Evolutionary conservation across 305 asterid genomes (phyloP).

Genomic region (Ajuga reptans): DNA sequence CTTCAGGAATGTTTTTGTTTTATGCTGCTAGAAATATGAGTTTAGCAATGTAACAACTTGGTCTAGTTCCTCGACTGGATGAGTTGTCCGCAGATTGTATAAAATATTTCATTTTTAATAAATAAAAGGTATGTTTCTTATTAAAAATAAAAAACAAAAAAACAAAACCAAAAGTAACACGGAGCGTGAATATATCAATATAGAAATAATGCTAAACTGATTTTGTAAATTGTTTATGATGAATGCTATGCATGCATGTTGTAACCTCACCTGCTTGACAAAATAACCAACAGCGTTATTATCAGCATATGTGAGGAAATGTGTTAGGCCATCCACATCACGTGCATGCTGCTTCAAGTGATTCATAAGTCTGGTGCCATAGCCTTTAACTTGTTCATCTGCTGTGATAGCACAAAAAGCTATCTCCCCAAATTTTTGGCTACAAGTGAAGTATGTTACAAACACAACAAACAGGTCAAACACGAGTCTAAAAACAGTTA

Average conservation of each 20-base stretch:
- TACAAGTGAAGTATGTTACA: conserved; percentile 26
- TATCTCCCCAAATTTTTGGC: conserved; percentile 98
- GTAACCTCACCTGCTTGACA: conserved; percentile 71
- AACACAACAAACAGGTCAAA: neutral
- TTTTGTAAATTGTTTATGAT: conserved; percentile 15
- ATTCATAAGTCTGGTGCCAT: conserved; percentile 95
- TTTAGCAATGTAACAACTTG: too few species aligned
- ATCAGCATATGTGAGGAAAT: conserved; percentile 96
- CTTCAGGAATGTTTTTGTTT: too few species aligned
- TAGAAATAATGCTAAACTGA: neutral
- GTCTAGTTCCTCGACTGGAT: too few species aligned
- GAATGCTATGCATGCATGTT: conserved; percentile 12
- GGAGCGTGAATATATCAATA: neutral
- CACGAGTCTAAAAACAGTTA: neutral
- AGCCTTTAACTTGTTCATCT: conserved; percentile 97
- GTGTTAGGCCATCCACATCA: conserved; percentile 87
- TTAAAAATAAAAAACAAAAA: too few species aligned
- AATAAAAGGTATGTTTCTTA: too few species aligned
- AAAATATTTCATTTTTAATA: too few species aligned
- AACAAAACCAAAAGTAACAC: neutral
- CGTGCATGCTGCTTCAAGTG: conserved; percentile 94
- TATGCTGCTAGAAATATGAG: too few species aligned
- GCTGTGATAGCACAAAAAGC: conserved; percentile 96
- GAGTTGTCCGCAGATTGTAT: too few species aligned
- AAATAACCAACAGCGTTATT: conserved; percentile 98